Base-by-base conservation (phyloP, 2,329 filamentous ascomycete genomes). In the Cladosporium sphaerospermum region DNA sequence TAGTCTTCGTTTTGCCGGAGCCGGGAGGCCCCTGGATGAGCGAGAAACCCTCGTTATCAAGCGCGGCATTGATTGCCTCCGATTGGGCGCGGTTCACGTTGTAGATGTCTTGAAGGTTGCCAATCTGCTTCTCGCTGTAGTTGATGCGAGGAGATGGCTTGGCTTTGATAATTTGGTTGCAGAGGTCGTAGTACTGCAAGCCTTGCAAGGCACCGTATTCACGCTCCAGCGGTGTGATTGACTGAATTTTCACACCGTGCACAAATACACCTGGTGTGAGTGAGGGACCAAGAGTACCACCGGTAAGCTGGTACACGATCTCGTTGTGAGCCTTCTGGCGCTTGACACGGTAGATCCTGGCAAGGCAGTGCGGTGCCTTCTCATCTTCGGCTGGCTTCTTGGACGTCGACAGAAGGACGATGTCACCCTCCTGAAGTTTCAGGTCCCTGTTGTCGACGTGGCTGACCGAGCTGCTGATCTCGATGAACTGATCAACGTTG, bases 1-100 rank as follows among this genome's bases (percentile, higher is more conserved):
- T 99, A 0, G 93, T 99, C 69, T 99, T 99, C 0, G 93, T 99
- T 74, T 99, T 99, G 65, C 92, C 93, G 3, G 93, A 96, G 69
- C 93, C 93, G 1, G 93, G 93, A 47, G 93, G 93, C 52, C 87
- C 93, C 73, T 99, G 93, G 61, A 99, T 90, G 56, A 99, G 76
- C 3, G 93, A 97, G 66, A 99, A 99, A 0, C 89, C 95, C 70
- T 97, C 93, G 61, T 99, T 99, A 64, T 95, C 91, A 54, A 91
- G 81, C 10, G 91, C 92, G 50, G 92, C 95, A 58, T 93, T 82
- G 56, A 99, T 89, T 7, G 93, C 93, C 69, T 88, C 88, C 3
- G 92, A 89, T 67, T 99, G 93, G 5, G 90, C 93, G 40, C 78
- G 77, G 67, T 99, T 99, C 53, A 99, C 81, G 18, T 82, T 80